Conservation (phyloP, 2,329 filamentous ascomycete species). For the Cercospora janseana region DNA sequence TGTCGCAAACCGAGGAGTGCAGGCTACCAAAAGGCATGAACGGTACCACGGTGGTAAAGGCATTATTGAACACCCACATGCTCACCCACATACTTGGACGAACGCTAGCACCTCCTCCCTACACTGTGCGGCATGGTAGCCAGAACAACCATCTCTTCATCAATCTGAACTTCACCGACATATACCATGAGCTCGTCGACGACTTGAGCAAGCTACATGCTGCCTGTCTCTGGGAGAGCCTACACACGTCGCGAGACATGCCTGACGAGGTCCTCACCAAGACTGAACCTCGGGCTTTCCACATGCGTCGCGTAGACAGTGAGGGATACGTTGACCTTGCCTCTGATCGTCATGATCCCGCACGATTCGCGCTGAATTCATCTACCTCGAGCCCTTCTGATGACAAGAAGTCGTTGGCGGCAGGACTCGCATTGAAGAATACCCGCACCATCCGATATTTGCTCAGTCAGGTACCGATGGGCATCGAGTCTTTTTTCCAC, state of each 20-base stretch:
- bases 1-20: constrained; percentile 34
- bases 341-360: constrained; percentile 17
- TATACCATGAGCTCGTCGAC: constrained; percentile 71
- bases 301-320: constrained; percentile 32
- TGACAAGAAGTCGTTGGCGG: constrained; percentile 17
- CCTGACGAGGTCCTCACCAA: constrained; percentile 64
- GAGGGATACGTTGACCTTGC: constrained; percentile 32
- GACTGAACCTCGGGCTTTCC: constrained; percentile 42
- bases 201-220: constrained; percentile 75
- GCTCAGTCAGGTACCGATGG: constrained; percentile 72
- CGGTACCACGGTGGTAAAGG: constrained; percentile 76
- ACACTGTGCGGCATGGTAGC: constrained; percentile 41
- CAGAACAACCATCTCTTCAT: constrained; percentile 68
- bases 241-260: constrained; percentile 69
- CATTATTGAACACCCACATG: constrained; percentile 72
- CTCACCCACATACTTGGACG: constrained; percentile 68
- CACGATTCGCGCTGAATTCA: constrained; percentile 8
- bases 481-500: constrained; percentile 82
- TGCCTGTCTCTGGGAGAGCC: constrained; percentile 81
- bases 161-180: constrained; percentile 78
- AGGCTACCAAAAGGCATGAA: constrained; percentile 40
- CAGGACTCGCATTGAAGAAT: constrained; percentile 61
- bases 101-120: constrained; percentile 31
- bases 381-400: constrained; percentile 10
- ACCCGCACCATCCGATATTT: constrained; percentile 73